A percentile compares a stretch with the other conserved stretches of the same genome.
Conservation (phyloP, 1,139 yeast genomes). For the Geotrichum bryndzae region DNA sequence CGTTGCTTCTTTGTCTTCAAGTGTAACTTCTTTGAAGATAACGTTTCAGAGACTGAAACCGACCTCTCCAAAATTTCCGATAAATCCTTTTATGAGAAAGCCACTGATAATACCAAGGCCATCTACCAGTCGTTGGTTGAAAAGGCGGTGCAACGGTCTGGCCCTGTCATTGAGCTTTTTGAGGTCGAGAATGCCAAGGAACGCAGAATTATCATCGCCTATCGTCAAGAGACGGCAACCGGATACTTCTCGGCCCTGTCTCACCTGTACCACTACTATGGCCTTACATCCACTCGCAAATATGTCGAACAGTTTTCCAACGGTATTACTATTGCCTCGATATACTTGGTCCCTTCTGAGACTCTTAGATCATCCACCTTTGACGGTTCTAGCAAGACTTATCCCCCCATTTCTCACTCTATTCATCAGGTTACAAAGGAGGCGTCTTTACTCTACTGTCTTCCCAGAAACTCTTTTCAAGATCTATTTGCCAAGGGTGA, state of each 20-base stretch:
- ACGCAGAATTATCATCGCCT: constrained; percentile 83
- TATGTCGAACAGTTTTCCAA: constrained; percentile 92
- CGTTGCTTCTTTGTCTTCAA: constrained; percentile 84
- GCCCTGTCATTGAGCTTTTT: constrained; percentile 88
- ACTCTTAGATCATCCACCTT: constrained; percentile 33
- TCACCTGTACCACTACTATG: constrained; percentile 84
- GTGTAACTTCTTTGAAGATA: constrained; percentile 50
- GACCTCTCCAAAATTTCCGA: constrained; percentile 70
- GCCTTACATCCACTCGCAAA: constrained; percentile 77
- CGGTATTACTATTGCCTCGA: constrained; percentile 79
- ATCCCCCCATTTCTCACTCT: constrained; percentile 58
- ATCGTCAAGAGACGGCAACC: constrained; percentile 75
- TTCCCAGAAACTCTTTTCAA: constrained; percentile 82
- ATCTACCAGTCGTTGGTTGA: constrained; percentile 68
- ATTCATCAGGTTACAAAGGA: constrained; percentile 90
- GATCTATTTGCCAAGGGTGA: constrained; percentile 67
- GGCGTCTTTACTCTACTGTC: constrained; percentile 84
- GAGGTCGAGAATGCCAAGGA: constrained; percentile 74
- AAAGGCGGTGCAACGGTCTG: constrained; percentile 69
- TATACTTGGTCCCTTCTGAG: constrained; percentile 62
- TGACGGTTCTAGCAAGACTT: constrained; percentile 29
- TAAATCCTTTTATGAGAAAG: constrained; percentile 68
- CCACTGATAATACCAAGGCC: constrained; percentile 70
- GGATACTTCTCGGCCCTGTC: constrained; percentile 85
- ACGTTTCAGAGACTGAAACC: constrained; percentile 39